Conservation (phyloP, 1,284 basidiomycete species). For the Cronartium quercuum region DNA sequence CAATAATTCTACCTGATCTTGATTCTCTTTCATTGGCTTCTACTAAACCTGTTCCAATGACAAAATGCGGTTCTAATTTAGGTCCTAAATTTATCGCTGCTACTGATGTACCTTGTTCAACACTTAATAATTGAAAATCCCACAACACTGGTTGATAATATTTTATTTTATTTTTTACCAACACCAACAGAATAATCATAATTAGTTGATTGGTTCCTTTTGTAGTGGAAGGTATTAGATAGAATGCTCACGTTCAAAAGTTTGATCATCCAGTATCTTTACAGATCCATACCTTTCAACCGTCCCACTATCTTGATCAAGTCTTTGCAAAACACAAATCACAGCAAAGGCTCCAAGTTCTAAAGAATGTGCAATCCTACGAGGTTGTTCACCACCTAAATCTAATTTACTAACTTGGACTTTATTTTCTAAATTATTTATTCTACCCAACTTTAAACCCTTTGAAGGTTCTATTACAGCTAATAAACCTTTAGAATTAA, state of each 20-base stretch:
- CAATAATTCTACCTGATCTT: slow-evolving; percentile 15
- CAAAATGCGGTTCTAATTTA: slow-evolving; percentile 13
- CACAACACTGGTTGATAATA: slow-evolving; percentile 5
- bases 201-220: not conserved
- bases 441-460: slow-evolving; percentile 6
- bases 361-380: slow-evolving; percentile 15
- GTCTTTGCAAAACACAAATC: slow-evolving; percentile 10
- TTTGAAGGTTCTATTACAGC: not conserved
- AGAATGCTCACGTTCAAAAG: slow-evolving; percentile 19
- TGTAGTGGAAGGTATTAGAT: not conserved
- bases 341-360: slow-evolving; percentile 10
- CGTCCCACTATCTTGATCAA: slow-evolving; percentile 13
- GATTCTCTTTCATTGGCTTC: slow-evolving; percentile 24
- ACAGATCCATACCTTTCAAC: slow-evolving; percentile 6
- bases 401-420: slow-evolving; percentile 14
- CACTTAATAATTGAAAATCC: not conserved
- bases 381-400: slow-evolving; percentile 23
- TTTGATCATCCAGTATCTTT: slow-evolving; percentile 25
- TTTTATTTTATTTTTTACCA: not conserved
- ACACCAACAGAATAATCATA: not conserved
- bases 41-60: slow-evolving; percentile 23
- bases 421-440: not conserved
- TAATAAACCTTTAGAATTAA: not conserved
- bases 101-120: slow-evolving; percentile 28
- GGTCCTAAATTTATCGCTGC: slow-evolving; percentile 19